phyloP scores from a whole-genome alignment of 2,329 filamentous ascomycete species.

The Pseudonectria buxi region DNA sequence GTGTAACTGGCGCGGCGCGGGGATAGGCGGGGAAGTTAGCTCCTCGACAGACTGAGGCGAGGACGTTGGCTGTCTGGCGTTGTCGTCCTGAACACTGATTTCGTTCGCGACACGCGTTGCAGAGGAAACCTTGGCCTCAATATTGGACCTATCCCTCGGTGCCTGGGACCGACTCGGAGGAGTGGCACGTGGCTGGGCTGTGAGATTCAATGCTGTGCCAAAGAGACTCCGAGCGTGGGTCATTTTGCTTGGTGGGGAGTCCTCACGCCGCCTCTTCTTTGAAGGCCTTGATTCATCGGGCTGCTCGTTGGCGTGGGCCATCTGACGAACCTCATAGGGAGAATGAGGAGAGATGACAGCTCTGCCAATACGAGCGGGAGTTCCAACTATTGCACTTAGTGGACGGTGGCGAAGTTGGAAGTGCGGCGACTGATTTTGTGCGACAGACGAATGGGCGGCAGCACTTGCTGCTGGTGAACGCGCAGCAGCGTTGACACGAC shows the following conservation, averaged over 20 bases:
- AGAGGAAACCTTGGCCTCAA: slow-evolving; percentile 1
- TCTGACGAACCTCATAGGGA: slow-evolving; percentile 27
- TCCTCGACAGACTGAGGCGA: too few species aligned
- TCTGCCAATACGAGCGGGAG: slow-evolving; percentile 25
- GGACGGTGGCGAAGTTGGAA: slow-evolving; percentile 36
- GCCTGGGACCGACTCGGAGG: slow-evolving; percentile 10
- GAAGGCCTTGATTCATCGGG: slow-evolving; percentile 14
- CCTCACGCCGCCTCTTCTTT: slow-evolving; percentile 22
- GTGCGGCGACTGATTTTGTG: slow-evolving; percentile 22
- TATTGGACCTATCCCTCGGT: slow-evolving; percentile 15
- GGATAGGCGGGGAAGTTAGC: too few species aligned
- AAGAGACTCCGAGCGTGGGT: slow-evolving; percentile 30
- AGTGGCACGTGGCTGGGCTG: slow-evolving; percentile 13
- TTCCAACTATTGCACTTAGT: slow-evolving; percentile 33
- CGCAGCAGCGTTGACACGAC: slow-evolving; percentile 39
- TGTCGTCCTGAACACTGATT: too few species aligned
- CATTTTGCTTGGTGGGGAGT: slow-evolving; percentile 27
- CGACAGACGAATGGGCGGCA: slow-evolving; percentile 12
- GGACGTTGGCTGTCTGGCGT: too few species aligned
- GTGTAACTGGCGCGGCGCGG: too few species aligned
- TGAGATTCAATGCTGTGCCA: slow-evolving; percentile 27
- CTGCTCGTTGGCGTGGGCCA: slow-evolving; percentile 9
- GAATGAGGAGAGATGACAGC: slow-evolving; percentile 27
- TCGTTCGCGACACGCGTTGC: slow-evolving; percentile 16
- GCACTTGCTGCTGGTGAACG: slow-evolving; percentile 21